Evolutionary conservation across 78 protist species (phyloP).

Genomic region (Dictyostelium discoideum): DNA sequence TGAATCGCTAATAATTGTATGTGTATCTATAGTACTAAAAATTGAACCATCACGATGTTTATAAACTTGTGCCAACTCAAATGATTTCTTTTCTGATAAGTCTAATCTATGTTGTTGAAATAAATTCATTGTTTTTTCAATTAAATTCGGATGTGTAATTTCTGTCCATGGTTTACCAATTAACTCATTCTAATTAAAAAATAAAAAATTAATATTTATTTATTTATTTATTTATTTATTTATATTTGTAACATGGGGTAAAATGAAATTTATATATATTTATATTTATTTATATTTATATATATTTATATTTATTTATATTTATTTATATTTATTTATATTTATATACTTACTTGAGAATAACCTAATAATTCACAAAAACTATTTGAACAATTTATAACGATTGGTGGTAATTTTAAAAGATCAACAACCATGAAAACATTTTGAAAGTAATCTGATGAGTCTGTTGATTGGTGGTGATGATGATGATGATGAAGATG

Average conservation of each 20-base stretch:
- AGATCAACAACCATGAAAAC: constrained; percentile 52
- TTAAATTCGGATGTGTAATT: constrained; percentile 51
- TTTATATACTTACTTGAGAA: neutral
- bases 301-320: too few relatives aligned
- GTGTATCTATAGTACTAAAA: constrained; percentile 52
- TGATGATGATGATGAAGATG: neutral
- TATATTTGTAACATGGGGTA: too few relatives aligned
- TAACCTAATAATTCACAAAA: constrained; percentile 60
- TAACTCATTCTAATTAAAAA: constrained; percentile 24
- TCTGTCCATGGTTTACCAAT: constrained; percentile 80
- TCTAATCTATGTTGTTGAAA: constrained; percentile 19
- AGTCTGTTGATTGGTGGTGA: neutral
- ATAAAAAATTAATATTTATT: neutral
- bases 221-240: too few relatives aligned
- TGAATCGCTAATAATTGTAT: constrained; percentile 26
- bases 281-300: too few relatives aligned
- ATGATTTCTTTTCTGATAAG: neutral
- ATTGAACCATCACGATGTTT: constrained; percentile 57
- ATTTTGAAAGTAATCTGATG: neutral
- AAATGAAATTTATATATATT: too few relatives aligned
- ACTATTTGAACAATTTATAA: constrained; percentile 23
- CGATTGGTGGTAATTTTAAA: constrained; percentile 61
- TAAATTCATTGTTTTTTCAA: constrained; percentile 54
- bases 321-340: neutral
- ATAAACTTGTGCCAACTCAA: constrained; percentile 65